Conservation (phyloP, 805 yeast species). For the Wickerhamiella bombiphila region DNA sequence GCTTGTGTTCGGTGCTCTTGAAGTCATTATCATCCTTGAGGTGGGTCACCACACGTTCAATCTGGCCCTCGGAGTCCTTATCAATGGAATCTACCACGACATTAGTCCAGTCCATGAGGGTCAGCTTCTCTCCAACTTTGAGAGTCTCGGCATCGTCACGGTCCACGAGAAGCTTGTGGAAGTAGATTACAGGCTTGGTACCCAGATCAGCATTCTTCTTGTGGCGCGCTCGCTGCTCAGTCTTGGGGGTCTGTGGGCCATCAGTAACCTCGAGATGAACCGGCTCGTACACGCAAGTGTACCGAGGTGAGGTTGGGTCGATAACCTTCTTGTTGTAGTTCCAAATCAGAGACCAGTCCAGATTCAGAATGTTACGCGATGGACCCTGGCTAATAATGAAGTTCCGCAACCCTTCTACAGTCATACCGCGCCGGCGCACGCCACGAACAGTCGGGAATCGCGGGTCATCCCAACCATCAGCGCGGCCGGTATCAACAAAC, state of each 20-base stretch:
- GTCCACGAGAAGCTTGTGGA: conserved; percentile 55
- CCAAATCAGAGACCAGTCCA: conserved; percentile 98
- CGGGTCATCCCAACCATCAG: conserved; percentile 96
- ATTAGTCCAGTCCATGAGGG: conserved; percentile 99
- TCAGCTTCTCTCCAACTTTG: conserved; percentile 76
- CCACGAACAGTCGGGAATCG: conserved; percentile 99
- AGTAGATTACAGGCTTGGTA: conserved; percentile 56
- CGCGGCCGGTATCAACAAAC: conserved; percentile 89
- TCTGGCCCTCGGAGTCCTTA: conserved; percentile 41
- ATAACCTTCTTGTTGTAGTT: conserved; percentile 92
- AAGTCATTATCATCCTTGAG: conserved; percentile 91
- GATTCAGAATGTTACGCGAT: conserved; percentile 86
- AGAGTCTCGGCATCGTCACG: conserved; percentile 71
- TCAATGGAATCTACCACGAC: conserved; percentile 58
- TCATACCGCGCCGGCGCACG: conserved; percentile 99
- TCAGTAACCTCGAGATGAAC: conserved; percentile 50
- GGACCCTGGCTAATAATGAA: conserved; percentile 96
- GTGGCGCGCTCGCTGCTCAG: conserved; percentile 78
- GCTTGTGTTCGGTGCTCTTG: conserved; percentile 87
- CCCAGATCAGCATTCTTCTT: conserved; percentile 92
- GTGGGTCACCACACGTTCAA: conserved; percentile 55
- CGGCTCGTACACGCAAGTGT: conserved; percentile 59
- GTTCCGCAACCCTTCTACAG: conserved; percentile 91
- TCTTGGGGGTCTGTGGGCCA: conserved; percentile 48
- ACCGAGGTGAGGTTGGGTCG: conserved; percentile 95